phyloP scores from a whole-genome alignment of 495 filamentous ascomycete species.

The Cudoniella acicularis region DNA sequence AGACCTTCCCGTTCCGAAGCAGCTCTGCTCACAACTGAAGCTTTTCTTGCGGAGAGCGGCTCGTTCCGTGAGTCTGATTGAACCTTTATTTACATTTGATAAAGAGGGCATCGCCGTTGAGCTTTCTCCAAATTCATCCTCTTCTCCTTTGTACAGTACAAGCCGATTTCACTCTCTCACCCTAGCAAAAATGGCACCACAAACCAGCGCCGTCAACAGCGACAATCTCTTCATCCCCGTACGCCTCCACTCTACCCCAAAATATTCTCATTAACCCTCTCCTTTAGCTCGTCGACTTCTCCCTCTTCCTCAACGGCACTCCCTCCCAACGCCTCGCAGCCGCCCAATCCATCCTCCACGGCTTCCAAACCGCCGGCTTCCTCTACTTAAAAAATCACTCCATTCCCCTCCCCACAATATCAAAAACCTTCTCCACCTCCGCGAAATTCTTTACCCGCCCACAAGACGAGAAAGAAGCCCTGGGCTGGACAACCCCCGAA shows the following conservation, averaged over 20 bases:
- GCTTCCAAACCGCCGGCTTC: slow-evolving; percentile 85
- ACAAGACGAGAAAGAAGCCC: slow-evolving; percentile 60
- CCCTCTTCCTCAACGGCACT: slow-evolving; percentile 63
- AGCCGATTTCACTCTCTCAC: no score
- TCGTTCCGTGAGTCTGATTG: background rate
- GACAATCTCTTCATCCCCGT: slow-evolving; percentile 71
- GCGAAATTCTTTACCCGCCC: slow-evolving; percentile 75
- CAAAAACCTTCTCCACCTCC: slow-evolving; percentile 64
- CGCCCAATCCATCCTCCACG: slow-evolving; percentile 67
- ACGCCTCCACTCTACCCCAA: slow-evolving; percentile 21
- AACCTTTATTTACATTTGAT: background rate
- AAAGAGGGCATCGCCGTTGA: background rate
- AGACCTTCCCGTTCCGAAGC: slow-evolving; percentile 1
- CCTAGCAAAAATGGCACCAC: slow-evolving; percentile 31
- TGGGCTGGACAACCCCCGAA: slow-evolving; percentile 67
- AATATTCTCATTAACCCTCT: slow-evolving; percentile 8
- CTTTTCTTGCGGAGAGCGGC: slow-evolving; percentile 9
- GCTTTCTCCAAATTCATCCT: background rate
- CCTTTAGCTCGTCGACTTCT: slow-evolving; percentile 79
- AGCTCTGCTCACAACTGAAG: background rate
- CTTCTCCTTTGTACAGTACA: background rate
- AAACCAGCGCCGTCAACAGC: slow-evolving; percentile 50
- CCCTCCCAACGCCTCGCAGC: slow-evolving; percentile 58
- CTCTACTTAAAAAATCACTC: slow-evolving; percentile 81
- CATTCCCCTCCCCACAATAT: slow-evolving; percentile 58